Base-by-base conservation (phyloP, 768 basidiomycete species). In the Hemileccinum impolitum region DNA sequence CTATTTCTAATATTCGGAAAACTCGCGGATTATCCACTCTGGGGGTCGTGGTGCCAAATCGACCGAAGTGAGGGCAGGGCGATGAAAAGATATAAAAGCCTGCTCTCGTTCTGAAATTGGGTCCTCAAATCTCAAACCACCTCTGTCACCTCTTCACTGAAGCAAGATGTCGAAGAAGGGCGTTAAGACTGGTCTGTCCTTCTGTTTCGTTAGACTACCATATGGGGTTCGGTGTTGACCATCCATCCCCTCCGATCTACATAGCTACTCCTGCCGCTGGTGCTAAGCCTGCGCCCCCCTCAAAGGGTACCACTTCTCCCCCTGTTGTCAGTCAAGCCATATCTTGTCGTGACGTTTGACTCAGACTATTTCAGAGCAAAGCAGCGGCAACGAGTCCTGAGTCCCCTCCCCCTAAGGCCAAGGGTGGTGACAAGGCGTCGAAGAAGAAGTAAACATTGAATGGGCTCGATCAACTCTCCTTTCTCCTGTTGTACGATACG, bases 51-150 rank as follows among this genome's bases (percentile, higher is more conserved):
- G 46, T 56, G 52, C 62, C 53, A 39, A 26, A 28, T 47, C 41
- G 42, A 54, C 54, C 63, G 51, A 53, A 50, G 52, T 60, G 51
- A 67, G 65, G 65, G 65, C 65, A 65, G 63, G 60, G 45, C 54
- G 26, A 49, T 36, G 46, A 42, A 43, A 21, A 32, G 46, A 30
- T 51, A 65, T 65, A 65, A 67, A 62, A n/a, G 6, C 32, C 12
- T 46, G 48, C 7, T 40, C 43, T 48, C 23, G 26, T 40, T 40
- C 40, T 30, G 28, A 43, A 25, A 36, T 15, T 4, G 13, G 11
- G 34, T 31, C 37, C 17, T 18, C 44, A 39, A 39, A 9, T 39
- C 34, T 41, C 31, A 3, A 18, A 19, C 37, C 19, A 30, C 50
- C 43, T 30, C 19, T 46, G 39, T 19, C 43, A 30, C 41, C 35